Evolutionary conservation across 2,329 filamentous ascomycete species (phyloP), one percentile per base, ranked within the genome.

Genomic region (Lasiodiplodia hormozganensis): DNA sequence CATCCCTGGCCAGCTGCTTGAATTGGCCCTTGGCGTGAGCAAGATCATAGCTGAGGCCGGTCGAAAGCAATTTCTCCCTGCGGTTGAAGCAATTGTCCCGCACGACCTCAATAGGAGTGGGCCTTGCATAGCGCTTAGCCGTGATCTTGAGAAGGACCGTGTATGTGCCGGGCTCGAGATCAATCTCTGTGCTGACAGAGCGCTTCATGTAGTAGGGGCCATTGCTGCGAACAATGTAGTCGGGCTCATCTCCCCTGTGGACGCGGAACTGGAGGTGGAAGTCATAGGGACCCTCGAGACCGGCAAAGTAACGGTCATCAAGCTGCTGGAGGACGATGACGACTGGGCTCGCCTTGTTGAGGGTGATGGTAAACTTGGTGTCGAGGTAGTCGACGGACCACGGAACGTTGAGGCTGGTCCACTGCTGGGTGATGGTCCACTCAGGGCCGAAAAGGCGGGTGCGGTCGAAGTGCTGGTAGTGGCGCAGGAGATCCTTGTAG

Each of bases 131-230:
- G 2, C 68, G 62, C 12, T 72, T 74, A 0, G 91, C 91, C 3
- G 88, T 88, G 64, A 95, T 85, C 74, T 92, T 93, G 76, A 94
- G 86, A 21, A 92, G 82, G 5, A 96, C 87, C 31, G 88, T 87
- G 78, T 96, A 96, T 43, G 85, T 87, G 7, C 93, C 93, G 0
- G 89, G 86, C 25, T 91, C 87, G 52, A 96, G 86, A 34, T 90
- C 85, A 21, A 95, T 85, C 76, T 96, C 92, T 2, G 92, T 89
- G 60, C 90, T 93, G 62, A 94, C 89, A 5, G 90, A 91, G 10
- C 93, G 89, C 16, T 84, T 88, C 84, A 92, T 91, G 75, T 83
- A 83, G 72, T 86, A 86, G 40, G 83, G 85, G 10, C 80, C 83
- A 58, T 85, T 85, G 71, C 84, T 87, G 69, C 85, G 85, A 7